A percentile compares a stretch with the other conserved stretches of the same genome.
phyloP scores from a whole-genome alignment of 768 basidiomycete species.

The Termitomyces sp. region DNA sequence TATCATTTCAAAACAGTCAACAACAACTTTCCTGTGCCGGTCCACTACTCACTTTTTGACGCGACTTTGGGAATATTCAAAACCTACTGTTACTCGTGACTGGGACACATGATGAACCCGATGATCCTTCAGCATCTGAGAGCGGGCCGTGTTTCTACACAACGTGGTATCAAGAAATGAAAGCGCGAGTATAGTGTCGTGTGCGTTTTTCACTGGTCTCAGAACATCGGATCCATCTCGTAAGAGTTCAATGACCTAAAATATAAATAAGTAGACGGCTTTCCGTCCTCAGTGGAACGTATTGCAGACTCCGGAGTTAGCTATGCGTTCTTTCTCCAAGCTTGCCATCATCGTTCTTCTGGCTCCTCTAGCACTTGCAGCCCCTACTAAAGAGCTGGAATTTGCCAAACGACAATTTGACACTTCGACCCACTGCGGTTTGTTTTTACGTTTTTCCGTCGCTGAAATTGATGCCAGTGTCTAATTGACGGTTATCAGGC shows the following conservation, averaged over 20 bases:
- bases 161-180: neutral
- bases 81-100: neutral
- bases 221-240: constrained; percentile 16
- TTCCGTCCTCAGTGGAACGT: neutral
- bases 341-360: constrained; percentile 27
- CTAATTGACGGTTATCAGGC: constrained; percentile 24
- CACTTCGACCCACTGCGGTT: constrained; percentile 37
- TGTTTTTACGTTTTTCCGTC: neutral
- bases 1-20: neutral
- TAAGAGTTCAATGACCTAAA: neutral
- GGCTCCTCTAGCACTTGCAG: constrained; percentile 27
- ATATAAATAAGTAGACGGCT: constrained; percentile 8
- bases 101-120: constrained; percentile 14
- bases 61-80: neutral
- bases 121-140: constrained; percentile 4
- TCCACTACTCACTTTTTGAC: neutral
- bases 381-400: constrained; percentile 25
- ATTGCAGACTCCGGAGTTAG: neutral
- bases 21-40: neutral
- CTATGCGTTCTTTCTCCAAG: constrained; percentile 23
- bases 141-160: constrained; percentile 10
- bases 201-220: neutral
- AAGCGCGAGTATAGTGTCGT: neutral
- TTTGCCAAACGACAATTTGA: constrained; percentile 30
- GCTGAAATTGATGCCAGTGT: neutral